phyloP scores from a whole-genome alignment of 2,329 filamentous ascomycete species.

The Aureobasidium sp. region DNA sequence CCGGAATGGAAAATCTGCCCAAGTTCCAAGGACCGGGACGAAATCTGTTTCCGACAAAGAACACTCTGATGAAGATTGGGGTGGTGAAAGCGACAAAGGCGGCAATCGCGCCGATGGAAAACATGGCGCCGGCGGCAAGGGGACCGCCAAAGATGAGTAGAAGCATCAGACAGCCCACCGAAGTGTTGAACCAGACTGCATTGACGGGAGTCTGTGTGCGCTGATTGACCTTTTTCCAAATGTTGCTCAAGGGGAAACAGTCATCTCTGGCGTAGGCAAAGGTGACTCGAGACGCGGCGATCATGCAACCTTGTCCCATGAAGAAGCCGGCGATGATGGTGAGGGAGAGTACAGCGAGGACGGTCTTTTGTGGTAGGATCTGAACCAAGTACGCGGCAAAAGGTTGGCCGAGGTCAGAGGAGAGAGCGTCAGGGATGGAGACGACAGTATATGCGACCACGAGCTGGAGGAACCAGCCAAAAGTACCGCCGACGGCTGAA shows the following conservation, averaged over 20 bases:
- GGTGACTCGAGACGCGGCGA: constrained; percentile 39
- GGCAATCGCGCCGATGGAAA: constrained; percentile 61
- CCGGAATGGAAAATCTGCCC: constrained; percentile 49
- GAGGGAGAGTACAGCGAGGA: constrained; percentile 54
- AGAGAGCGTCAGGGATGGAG: constrained; percentile 51
- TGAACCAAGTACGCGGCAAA: constrained; percentile 64
- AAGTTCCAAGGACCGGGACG: constrained; percentile 62
- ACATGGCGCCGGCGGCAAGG: constrained; percentile 58
- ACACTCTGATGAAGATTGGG: constrained; percentile 51
- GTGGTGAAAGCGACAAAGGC: constrained; percentile 56
- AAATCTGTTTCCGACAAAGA: constrained; percentile 55
- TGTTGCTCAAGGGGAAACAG: constrained; percentile 54
- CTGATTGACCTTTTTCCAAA: constrained; percentile 53
- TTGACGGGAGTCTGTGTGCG: constrained; percentile 60
- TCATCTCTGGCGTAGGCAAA: constrained; percentile 63
- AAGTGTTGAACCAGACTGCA: constrained; percentile 59
- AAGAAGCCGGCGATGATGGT: constrained; percentile 63
- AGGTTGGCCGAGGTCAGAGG: constrained; percentile 58
- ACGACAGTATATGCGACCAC: constrained; percentile 60
- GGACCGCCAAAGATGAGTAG: constrained; percentile 58
- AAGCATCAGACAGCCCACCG: constrained; percentile 51
- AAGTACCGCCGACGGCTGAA: constrained; percentile 54
- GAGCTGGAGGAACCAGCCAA: constrained; percentile 67
- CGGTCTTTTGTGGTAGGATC: constrained; percentile 51
- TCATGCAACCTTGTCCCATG: constrained; percentile 68